phyloP scores from a whole-genome alignment of 768 basidiomycete species.

The Amanita pallidorosea region DNA sequence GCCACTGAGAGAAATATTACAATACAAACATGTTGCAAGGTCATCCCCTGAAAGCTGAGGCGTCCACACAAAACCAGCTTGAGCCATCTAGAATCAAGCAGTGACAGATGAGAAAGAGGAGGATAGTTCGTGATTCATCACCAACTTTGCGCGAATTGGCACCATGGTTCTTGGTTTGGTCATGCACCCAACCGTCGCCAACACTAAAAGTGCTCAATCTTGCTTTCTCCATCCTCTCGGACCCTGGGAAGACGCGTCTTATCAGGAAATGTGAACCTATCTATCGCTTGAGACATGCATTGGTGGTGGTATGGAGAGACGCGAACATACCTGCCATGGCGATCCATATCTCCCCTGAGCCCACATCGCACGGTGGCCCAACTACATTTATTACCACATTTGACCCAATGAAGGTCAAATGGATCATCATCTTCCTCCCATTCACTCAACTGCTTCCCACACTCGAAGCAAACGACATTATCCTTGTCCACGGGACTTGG shows the following conservation, averaged over 20 bases:
- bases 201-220: slow-evolving; percentile 53
- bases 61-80: slow-evolving; percentile 79
- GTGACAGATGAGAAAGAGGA: neutral
- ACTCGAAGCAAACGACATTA: slow-evolving; percentile 77
- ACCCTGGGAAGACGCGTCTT: slow-evolving; percentile 53
- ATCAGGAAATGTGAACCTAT: slow-evolving; percentile 50
- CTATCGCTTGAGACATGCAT: slow-evolving; percentile 3
- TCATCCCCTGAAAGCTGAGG: slow-evolving; percentile 65
- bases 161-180: slow-evolving; percentile 45
- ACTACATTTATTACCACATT: slow-evolving; percentile 53
- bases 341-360: slow-evolving; percentile 44
- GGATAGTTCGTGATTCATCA: neutral
- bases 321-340: slow-evolving; percentile 39
- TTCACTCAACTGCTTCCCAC: slow-evolving; percentile 69
- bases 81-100: slow-evolving; percentile 54
- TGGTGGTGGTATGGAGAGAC: neutral
- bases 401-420: slow-evolving; percentile 68
- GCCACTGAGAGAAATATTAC: slow-evolving; percentile 65
- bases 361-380: slow-evolving; percentile 82
- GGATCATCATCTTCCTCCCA: slow-evolving; percentile 88
- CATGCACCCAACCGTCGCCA: slow-evolving; percentile 60
- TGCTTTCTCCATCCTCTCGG: slow-evolving; percentile 62
- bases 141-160: slow-evolving; percentile 64
- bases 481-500: slow-evolving; percentile 61
- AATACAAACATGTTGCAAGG: slow-evolving; percentile 79